Evolutionary conservation across 257 asterid genomes (phyloP), one percentile per base, ranked within the genome.

Genomic region (Craterostigma plantagineum): DNA sequence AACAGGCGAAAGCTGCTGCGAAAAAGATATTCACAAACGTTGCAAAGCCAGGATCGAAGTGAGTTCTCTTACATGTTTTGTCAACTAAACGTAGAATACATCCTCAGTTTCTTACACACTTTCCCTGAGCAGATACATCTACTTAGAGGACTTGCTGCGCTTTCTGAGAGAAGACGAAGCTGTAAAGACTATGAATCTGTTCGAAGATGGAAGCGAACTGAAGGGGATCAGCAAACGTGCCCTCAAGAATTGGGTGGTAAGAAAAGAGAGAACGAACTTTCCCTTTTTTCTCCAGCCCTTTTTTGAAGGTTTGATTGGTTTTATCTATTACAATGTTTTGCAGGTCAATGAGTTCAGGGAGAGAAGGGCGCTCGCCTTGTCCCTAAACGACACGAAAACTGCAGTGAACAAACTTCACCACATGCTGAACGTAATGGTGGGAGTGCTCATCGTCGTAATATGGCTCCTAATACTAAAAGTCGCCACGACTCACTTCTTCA

Each of bases 381-480:
- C 99, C 18, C 58, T 90, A n/a, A 71, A 90, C 35, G 98, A 90
- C 77, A 90, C 98, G 1, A 90, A 83, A 70, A 90, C 95, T 3
- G 95, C 92, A 0, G 94, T 90, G 7, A 72, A 79, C 79, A 79
- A 72, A 51, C 72, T 83, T n/a, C 95, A 83, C 64, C 83, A 77
- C 7, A 77, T 90, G 83, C 58, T 79, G 63, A 72, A 83, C 39
- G 74, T n/a, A 35, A 27, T 80, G 15, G 81, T 83, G 40, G 81
- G 56, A 16, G 34, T 77, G 42, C 18, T 79, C 52, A 51, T 79
- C 9, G 11, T 75, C 8, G 50, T 68, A 16, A 69, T 77, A 48
- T 83, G 87, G 86, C 91, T 90, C 16, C 92, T 79, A 17, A 70
- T 90, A 53, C 86, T 83, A 34, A 75, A 61, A 75, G 83, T 90